phyloP scores from a whole-genome alignment of 2,329 filamentous ascomycete genomes.

The Arachnomyces sp. region DNA sequence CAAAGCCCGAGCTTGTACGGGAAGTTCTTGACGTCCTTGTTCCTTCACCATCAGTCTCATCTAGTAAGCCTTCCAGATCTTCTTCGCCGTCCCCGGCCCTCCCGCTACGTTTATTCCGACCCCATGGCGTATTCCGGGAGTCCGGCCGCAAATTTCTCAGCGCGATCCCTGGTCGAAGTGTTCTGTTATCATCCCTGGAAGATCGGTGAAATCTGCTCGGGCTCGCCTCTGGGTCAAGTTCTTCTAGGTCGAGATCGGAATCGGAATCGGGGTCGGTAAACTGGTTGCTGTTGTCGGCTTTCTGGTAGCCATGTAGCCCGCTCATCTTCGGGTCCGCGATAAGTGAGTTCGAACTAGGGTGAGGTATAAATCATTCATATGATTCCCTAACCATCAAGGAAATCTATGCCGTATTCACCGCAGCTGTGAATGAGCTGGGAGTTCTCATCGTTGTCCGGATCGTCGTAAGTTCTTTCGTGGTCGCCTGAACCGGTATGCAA shows the following conservation, averaged over 20 bases:
- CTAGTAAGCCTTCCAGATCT: constrained; percentile 59
- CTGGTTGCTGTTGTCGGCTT: constrained; percentile 25
- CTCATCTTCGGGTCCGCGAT: no score
- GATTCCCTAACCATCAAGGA: no score
- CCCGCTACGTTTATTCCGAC: constrained; percentile 7
- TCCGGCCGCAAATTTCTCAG: constrained; percentile 45
- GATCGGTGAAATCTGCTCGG: constrained; percentile 16
- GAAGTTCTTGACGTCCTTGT: constrained; percentile 54
- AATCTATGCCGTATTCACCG: no score
- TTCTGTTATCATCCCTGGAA: constrained; percentile 22
- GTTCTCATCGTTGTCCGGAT: no score
- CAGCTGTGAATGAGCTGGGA: no score
- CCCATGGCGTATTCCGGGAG: constrained; percentile 35
- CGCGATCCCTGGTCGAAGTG: constrained; percentile 31
- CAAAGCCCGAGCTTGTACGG: constrained; percentile 49
- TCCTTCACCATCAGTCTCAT: constrained; percentile 49
- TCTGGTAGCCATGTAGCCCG: constrained; percentile 25
- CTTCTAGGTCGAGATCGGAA: constrained; percentile 38
- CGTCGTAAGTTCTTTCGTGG: no score
- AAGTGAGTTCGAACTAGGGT: no score
- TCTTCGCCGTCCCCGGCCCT: constrained; percentile 47
- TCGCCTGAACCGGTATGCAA: no score
- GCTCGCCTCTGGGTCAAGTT: constrained; percentile 33
- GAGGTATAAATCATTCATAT: no score
- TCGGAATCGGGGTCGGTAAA: constrained; percentile 29